These are phyloP conservation scores for Henningerozyma blattae DNA, from an alignment of 805 yeast genomes.

Conservation along the genomic window DNA sequence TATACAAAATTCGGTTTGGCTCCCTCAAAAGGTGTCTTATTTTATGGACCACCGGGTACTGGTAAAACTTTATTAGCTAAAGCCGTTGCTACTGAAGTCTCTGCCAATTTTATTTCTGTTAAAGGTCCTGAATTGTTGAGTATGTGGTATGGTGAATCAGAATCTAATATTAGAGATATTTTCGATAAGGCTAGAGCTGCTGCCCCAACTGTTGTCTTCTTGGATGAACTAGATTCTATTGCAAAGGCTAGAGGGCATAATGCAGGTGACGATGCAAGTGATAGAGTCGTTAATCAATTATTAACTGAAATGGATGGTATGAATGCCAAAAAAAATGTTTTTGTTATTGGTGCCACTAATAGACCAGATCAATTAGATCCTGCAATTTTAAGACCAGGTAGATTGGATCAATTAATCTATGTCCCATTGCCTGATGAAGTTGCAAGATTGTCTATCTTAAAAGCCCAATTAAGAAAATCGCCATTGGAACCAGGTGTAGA, in stretches of 20 bases:
- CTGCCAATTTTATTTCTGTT: slow-evolving; percentile 94
- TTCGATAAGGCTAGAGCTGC: slow-evolving; percentile 98
- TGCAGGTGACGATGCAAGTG: slow-evolving; percentile 93
- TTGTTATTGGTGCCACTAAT: slow-evolving; percentile 97
- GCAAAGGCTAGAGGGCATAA: slow-evolving; percentile 97
- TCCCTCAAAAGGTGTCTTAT: slow-evolving; percentile 95
- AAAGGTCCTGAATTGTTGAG: slow-evolving; percentile 42
- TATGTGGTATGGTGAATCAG: slow-evolving; percentile 99
- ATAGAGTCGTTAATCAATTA: slow-evolving; percentile 93
- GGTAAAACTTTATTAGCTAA: slow-evolving; percentile 97
- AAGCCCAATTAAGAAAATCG: slow-evolving; percentile 94
- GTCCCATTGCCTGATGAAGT: slow-evolving; percentile 95
- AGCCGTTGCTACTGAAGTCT: slow-evolving; percentile 98
- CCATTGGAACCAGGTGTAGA: slow-evolving; percentile 96
- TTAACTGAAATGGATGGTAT: slow-evolving; percentile 99
- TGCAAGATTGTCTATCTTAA: slow-evolving; percentile 84
- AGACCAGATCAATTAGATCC: slow-evolving; percentile 99
- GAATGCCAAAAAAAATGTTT: slow-evolving; percentile 98
- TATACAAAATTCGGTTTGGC: slow-evolving; percentile 95
- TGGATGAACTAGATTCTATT: slow-evolving; percentile 95
- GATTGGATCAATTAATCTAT: slow-evolving; percentile 94
- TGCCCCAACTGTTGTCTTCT: slow-evolving; percentile 96
- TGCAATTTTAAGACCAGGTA: slow-evolving; percentile 95
- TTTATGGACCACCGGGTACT: slow-evolving; percentile 99
- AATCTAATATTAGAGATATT: slow-evolving; percentile 91